Evolutionary conservation across 306 rosid species (phyloP), one percentile per base, ranked within the genome.

Genomic region (Chamaecrista fasciculata): DNA sequence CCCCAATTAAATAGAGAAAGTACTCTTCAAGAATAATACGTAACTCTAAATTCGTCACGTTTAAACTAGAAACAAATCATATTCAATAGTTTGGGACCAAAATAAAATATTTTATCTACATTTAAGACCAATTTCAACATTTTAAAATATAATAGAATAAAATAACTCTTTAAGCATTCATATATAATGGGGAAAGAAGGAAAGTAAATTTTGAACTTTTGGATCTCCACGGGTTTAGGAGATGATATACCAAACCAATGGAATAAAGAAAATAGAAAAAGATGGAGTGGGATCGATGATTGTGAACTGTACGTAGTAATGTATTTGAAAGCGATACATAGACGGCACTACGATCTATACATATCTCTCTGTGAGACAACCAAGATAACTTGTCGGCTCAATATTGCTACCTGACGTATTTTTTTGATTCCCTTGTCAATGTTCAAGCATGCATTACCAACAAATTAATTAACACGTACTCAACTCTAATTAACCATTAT

Each of bases 351-450:
- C 20, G 34, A 14, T 16, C 49, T 11, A 21, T 44, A 11, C 55
- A 11, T 5, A 11, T 62, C n/a, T n/a, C n/a, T n/a, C n/a, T n/a
- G 34, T 20, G 52, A 39, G 24, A 53, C 63, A 56, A 65, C n/a
- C 58, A 78, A 66, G 71, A 60, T 72, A 48, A 70, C 62, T 62
- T 78, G 86, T 82, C 79, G 79, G 83, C 16, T 66, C 48, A 52
- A 55, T 28, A 62, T 34, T 16, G 53, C 25, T 42, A 47, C 39
- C 59, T 83, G 79, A 72, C 78, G 28, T 11, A 34, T 63, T 71
- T 75, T 63, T 71, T 75, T 79, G 63, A 83, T 79, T 82, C 84
- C 72, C 28, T 47, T 39, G 15, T 15, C 48, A 82, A 67, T 2
- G 5, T 29, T 29, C 2, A 33, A 33, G 36, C 36, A 33, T 33